These are phyloP conservation scores for Serendipita sp. DNA, from an alignment of 768 basidiomycete species.

Conservation along the genomic window DNA sequence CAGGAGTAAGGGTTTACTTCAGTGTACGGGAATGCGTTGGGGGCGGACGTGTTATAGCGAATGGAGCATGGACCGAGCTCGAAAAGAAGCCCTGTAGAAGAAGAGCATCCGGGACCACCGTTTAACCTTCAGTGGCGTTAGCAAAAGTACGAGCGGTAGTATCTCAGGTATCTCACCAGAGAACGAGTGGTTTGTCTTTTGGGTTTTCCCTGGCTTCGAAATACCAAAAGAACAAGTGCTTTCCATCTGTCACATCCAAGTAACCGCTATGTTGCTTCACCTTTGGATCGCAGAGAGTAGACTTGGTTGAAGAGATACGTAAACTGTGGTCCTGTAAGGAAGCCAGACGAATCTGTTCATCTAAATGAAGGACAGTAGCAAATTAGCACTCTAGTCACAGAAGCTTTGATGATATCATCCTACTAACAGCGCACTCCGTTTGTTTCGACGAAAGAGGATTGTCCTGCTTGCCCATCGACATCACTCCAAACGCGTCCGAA, in stretches of 20 bases:
- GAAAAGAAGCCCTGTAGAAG: slow-evolving; percentile 71
- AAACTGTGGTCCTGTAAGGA: slow-evolving; percentile 17
- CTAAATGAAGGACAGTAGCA: background rate
- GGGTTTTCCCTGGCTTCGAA: slow-evolving; percentile 72
- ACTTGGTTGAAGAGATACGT: slow-evolving; percentile 36
- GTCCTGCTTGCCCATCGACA: background rate
- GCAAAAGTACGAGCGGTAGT: background rate
- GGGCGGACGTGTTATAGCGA: slow-evolving; percentile 43
- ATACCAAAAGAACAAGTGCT: slow-evolving; percentile 80
- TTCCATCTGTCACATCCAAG: slow-evolving; percentile 60
- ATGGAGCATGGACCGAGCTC: slow-evolving; percentile 84
- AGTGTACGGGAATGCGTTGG: background rate
- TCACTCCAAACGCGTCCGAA: background rate
- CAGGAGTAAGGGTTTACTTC: slow-evolving; percentile 61
- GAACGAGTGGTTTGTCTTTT: slow-evolving; percentile 57
- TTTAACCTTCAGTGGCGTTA: slow-evolving; percentile 28
- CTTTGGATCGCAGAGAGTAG: slow-evolving; percentile 59
- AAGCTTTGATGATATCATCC: background rate
- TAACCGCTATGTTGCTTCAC: slow-evolving; percentile 75
- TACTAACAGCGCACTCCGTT: background rate
- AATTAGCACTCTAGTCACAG: background rate
- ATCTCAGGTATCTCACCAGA: slow-evolving; percentile 35
- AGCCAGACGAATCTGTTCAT: background rate
- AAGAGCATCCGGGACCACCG: slow-evolving; percentile 40
- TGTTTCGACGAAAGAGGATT: background rate